Evolutionary conservation across 192 early-diverging fungal genomes (phyloP), one percentile per base, ranked within the genome.

Genomic region (Coemansia reversa): DNA sequence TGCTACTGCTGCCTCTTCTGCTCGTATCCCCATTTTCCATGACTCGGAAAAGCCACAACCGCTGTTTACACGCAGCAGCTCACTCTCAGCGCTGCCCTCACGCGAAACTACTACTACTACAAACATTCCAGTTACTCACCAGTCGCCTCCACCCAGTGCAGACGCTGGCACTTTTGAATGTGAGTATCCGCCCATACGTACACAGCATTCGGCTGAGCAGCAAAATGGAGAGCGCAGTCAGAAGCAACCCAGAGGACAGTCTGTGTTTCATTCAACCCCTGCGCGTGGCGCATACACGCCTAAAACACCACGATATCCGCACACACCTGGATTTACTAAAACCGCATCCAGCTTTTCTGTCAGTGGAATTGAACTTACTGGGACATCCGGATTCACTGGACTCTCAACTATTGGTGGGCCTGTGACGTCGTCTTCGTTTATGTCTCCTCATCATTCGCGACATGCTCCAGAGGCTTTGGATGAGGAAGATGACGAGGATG

Each of bases 401-500:
- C n/a, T 78, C 6, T 72, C 70, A 12, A 68, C 76, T 0, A 69
- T 78, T 29, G 76, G 76, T n/a, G 59, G 66, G 0, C 62, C 58
- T 1, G 69, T 63, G 2, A 20, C 76, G 20, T 60, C 61, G 60
- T 32, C 30, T 32, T 20, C 55, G 51, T 42, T 57, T 20, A n/a
- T 52, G 12, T 14, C 58, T 12, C 56, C 33, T 5, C 39, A 58
- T 23, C 6, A 14, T 12, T 20, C 28, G 23, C 12, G 33, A 5
- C 28, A 29, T 27, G 49, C 28, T 47, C 22, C 42, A 1, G 25
- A 54, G 16, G 67, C 11, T 0, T 45, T 56, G 14, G 72, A 56
- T 11, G n/a, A 25, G 53, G 12, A 64, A 18, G n/a, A n/a, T n/a
- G 53, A 51, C 7, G 59, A 58, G 12, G 54, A 60, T 0, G 68